phyloP scores from a whole-genome alignment of 1,284 basidiomycete genomes.

The Cystobasidiaceae sp. region DNA sequence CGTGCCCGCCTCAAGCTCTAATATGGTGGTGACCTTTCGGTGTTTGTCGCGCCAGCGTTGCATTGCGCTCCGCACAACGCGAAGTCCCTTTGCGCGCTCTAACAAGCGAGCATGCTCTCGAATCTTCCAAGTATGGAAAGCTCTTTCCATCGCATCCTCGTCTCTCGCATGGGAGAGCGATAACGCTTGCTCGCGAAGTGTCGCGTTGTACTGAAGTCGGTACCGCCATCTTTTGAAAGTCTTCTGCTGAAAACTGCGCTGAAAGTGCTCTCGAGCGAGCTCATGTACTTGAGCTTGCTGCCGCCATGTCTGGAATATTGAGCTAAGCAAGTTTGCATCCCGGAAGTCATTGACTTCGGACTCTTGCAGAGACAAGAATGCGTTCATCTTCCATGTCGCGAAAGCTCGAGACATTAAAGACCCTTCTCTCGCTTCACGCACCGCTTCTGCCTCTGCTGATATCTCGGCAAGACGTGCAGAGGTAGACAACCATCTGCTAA shows the following conservation, averaged over 20 bases:
- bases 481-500: constrained; percentile 24
- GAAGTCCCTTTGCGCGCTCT: neutral
- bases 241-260: neutral
- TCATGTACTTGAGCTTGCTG: neutral
- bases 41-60: neutral
- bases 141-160: constrained; percentile 10
- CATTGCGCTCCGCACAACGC: neutral
- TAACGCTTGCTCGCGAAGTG: neutral
- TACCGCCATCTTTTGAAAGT: neutral
- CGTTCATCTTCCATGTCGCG: constrained; percentile 17
- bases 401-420: neutral
- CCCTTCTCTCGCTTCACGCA: neutral
- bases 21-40: neutral
- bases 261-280: neutral
- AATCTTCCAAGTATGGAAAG: constrained; percentile 6
- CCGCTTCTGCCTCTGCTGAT: neutral
- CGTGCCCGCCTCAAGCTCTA: neutral
- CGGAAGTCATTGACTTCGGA: neutral
- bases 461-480: constrained; percentile 18
- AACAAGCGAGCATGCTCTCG: constrained; percentile 8
- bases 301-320: constrained; percentile 3
- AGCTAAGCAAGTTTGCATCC: neutral
- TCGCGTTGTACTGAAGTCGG: neutral
- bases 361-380: neutral
- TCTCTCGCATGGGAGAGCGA: constrained; percentile 7